Conservation (phyloP, 305 asterid species). For the Rubia peregrina region DNA sequence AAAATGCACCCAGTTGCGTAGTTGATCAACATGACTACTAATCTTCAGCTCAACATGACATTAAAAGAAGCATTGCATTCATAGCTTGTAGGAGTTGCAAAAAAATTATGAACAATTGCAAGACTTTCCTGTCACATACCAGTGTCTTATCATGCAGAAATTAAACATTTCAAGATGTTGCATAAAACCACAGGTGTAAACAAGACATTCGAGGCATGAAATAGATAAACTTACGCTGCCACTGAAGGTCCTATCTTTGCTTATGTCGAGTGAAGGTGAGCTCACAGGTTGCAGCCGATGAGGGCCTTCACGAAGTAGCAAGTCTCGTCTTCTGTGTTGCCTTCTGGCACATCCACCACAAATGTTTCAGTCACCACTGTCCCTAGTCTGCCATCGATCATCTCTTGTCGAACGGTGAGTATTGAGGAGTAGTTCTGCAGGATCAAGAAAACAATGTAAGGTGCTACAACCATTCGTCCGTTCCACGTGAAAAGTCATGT, state of each 20-base stretch:
- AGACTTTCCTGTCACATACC: not conserved
- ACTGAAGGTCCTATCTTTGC: slow-evolving; percentile 24
- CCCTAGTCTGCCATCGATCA: slow-evolving; percentile 32
- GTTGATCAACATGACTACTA: slow-evolving; percentile 39
- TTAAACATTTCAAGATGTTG: not conserved
- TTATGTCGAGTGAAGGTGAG: slow-evolving; percentile 41
- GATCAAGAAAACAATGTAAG: not conserved
- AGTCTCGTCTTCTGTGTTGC: slow-evolving; percentile 43
- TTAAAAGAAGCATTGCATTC: not conserved
- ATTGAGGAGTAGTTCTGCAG: slow-evolving; percentile 42
- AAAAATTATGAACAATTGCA: not conserved
- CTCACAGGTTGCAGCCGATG: slow-evolving; percentile 40
- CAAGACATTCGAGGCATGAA: not conserved
- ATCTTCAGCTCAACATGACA: not conserved
- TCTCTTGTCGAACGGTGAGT: slow-evolving; percentile 37
- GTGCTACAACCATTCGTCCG: not conserved
- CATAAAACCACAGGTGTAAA: not conserved
- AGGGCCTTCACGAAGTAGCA: slow-evolving; percentile 42
- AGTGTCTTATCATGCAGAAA: not conserved
- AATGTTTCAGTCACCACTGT: slow-evolving; percentile 41
- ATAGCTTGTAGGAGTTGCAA: not conserved
- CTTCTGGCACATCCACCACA: slow-evolving; percentile 45
- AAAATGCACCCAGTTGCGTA: slow-evolving; percentile 85
- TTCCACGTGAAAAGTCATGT: not conserved
- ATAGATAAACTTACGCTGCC: slow-evolving; percentile 12